Evolutionary conservation across 495 filamentous ascomycete species (phyloP).

Genomic region (Penicillium paradoxum): DNA sequence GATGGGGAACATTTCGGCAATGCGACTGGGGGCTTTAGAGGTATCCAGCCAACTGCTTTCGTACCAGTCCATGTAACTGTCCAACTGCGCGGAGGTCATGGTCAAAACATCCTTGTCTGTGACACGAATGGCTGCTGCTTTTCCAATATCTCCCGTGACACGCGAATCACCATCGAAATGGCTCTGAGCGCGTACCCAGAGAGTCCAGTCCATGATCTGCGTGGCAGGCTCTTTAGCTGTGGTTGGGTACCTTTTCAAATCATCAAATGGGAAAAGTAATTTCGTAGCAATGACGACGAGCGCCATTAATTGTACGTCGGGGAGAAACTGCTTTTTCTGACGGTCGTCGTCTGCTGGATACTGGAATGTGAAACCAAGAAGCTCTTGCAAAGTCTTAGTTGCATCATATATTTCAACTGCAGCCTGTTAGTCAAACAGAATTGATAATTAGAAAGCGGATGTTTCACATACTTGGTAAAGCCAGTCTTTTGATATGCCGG

Average conservation of each 20-base stretch:
- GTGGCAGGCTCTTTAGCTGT: constrained; percentile 55
- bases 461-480: constrained; percentile 64
- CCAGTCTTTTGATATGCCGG: constrained; percentile 65
- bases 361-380: constrained; percentile 53
- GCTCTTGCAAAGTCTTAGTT: constrained; percentile 51
- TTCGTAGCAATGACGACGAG: constrained; percentile 77
- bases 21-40: constrained; percentile 23
- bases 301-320: constrained; percentile 67
- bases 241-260: constrained; percentile 49
- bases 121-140: constrained; percentile 45
- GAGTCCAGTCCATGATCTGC: constrained; percentile 62
- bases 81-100: constrained; percentile 64
- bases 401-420: constrained; percentile 66
- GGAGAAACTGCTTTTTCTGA: constrained; percentile 42
- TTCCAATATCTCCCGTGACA: constrained; percentile 24
- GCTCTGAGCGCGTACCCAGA: constrained; percentile 58
- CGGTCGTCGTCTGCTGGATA: constrained; percentile 45
- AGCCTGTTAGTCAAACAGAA: constrained; percentile 7
- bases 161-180: constrained; percentile 30
- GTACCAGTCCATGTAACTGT: constrained; percentile 87
- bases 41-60: constrained; percentile 64
- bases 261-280: constrained; percentile 71
- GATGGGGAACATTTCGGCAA: constrained; percentile 51
- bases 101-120: constrained; percentile 62
- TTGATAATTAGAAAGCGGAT: background rate